Percentiles rank a stretch among this genome's conserved stretches.
phyloP scores from a whole-genome alignment of 805 yeast genomes.

The Starmera amethionina region DNA sequence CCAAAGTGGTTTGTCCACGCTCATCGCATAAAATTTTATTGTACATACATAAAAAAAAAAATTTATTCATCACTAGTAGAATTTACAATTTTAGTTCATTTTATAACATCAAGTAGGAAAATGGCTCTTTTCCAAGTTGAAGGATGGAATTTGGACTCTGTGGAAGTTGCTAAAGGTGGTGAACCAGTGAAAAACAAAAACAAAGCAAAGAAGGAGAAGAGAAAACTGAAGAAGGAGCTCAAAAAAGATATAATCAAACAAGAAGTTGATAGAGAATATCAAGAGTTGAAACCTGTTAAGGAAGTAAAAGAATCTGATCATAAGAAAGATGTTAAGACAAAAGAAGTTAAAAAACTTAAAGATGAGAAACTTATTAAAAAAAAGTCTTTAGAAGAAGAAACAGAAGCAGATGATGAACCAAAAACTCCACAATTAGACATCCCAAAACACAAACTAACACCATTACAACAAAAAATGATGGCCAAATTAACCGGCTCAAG shows the following conservation, averaged over 20 bases:
- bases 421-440: conserved; percentile 9
- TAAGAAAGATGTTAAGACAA: neutral
- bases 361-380: conserved; percentile 3
- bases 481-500: conserved; percentile 90
- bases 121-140: conserved; percentile 74
- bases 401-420: conserved; percentile 1
- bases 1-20: too few relatives aligned
- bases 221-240: conserved; percentile 7
- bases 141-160: conserved; percentile 66
- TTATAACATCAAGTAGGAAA: too few relatives aligned
- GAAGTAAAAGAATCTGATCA: neutral
- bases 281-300: conserved; percentile 6
- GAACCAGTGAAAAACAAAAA: conserved; percentile 19
- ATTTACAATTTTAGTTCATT: too few relatives aligned
- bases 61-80: too few relatives aligned
- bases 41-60: too few relatives aligned
- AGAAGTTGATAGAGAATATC: conserved; percentile 3
- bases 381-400: conserved; percentile 3
- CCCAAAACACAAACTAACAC: conserved; percentile 49
- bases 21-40: neutral
- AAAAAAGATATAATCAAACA: conserved; percentile 1
- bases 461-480: conserved; percentile 92
- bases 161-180: conserved; percentile 40
- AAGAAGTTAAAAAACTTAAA: neutral
- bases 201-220: conserved; percentile 16